These are phyloP conservation scores for Cryptococcus hybrid DNA, from an alignment of 1,284 basidiomycete species.

Conservation along the genomic window DNA sequence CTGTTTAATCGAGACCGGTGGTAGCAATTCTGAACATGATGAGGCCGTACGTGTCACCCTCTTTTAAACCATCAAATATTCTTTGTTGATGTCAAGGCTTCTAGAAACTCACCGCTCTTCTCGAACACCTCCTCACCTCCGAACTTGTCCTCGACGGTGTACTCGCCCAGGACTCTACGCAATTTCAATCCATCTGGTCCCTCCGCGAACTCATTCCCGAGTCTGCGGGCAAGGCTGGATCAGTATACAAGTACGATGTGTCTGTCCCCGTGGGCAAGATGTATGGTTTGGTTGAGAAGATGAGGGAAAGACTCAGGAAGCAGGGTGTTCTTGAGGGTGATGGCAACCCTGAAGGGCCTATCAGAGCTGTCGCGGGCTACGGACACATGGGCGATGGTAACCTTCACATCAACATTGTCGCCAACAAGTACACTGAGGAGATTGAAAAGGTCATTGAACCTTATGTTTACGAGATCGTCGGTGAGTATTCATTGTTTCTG, in stretches of 20 bases:
- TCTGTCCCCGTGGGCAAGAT: conserved; percentile 87
- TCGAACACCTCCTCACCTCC: conserved; percentile 75
- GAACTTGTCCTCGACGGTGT: conserved; percentile 88
- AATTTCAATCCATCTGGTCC: conserved; percentile 87
- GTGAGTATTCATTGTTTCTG: conserved; percentile 29
- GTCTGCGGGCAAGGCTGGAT: conserved; percentile 89
- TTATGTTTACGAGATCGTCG: conserved; percentile 89
- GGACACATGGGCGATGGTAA: conserved; percentile 99
- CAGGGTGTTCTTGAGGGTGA: conserved; percentile 66
- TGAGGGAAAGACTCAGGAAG: conserved; percentile 69
- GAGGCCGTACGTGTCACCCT: conserved; percentile 64
- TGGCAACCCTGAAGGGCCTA: conserved; percentile 59
- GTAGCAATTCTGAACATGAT: conserved; percentile 90
- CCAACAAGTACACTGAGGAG: conserved; percentile 74
- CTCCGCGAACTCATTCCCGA: conserved; percentile 96
- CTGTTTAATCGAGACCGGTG: conserved; percentile 90
- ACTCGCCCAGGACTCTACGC: conserved; percentile 85
- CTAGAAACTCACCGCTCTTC: conserved; percentile 84
- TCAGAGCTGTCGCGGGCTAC: conserved; percentile 84
- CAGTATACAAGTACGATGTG: conserved; percentile 97
- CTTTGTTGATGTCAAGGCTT: not conserved
- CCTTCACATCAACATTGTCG: conserved; percentile 92
- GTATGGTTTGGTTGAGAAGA: conserved; percentile 82
- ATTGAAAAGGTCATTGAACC: conserved; percentile 88
- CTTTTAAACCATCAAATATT: not conserved